Base-by-base conservation (phyloP, 2,329 filamentous ascomycete species). In the Fusarium verrucosum region DNA sequence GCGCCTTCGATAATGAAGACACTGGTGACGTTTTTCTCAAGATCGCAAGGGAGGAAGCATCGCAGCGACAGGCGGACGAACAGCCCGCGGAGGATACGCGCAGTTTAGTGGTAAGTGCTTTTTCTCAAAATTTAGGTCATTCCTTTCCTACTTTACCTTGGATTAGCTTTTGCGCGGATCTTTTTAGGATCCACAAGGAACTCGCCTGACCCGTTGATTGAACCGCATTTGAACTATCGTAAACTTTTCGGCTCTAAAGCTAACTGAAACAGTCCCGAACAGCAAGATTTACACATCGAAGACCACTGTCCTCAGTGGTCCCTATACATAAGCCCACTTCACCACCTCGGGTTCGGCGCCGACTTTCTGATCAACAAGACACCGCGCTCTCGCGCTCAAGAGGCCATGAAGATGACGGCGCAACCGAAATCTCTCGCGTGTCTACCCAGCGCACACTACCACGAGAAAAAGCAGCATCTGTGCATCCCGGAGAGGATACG, bases 21-120 rank as follows among this genome's bases (percentile, higher is more conserved):
- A 84, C 80, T 5, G 83, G 83, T 35, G 85, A 88, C 62, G 77
- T 87, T 36, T 88, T 87, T 63, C 80, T 88, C 58, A 82, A 79
- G 50, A 87, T 88, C 58, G 85, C 85, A 13, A 78, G 82, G 11
- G 84, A 87, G 57, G 84, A 87, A 61, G 66, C 80, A 14, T 69
- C 73, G 16, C 79, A 77, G 43, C 80, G 78, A 46, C 69, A 71
- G 17, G 60, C 70, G 10, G 77, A 79, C 38, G 75, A 76, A 8
- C 75, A 74, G 37, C 68, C 72, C 23, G 65, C 61, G 7, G 74
- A 75, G 22, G 75, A 75, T 47, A 70, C 66, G 35, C 76, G 78
- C 44, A 81, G 75, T 62, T 73, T 78, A 30, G 75, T 81, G 42
- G 84, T 86, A 79, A 81, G 83, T 83, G 26, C 41, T 47, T 44